Conservation (phyloP, 331 rosid species). For the Erythrophleum ivorense region DNA sequence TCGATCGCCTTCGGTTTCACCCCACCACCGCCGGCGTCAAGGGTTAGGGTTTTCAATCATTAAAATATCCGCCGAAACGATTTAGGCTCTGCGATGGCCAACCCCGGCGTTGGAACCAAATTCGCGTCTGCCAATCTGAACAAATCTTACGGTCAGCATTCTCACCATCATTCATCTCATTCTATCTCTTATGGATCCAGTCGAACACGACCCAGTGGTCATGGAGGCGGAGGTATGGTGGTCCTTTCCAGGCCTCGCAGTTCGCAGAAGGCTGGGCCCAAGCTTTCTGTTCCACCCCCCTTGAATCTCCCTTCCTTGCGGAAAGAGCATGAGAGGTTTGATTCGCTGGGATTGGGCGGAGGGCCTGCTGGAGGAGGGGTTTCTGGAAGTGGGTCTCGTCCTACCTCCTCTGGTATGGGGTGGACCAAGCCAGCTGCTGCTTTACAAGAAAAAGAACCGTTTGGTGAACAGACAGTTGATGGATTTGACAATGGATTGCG, state of each 20-base stretch:
- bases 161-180: slow-evolving; percentile 53
- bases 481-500: slow-evolving; percentile 50
- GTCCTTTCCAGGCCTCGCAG: slow-evolving; percentile 89
- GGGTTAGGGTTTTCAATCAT: slow-evolving; percentile 67
- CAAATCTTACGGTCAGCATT: slow-evolving; percentile 90
- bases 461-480: slow-evolving; percentile 48
- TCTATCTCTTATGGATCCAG: slow-evolving; percentile 55
- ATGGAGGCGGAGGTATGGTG: slow-evolving; percentile 70
- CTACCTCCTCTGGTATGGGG: slow-evolving; percentile 81
- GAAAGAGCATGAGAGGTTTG: slow-evolving; percentile 89
- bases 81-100: slow-evolving; percentile 71
- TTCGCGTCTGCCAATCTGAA: slow-evolving; percentile 93
- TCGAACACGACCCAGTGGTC: slow-evolving; percentile 59
- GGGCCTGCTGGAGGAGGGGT: slow-evolving; percentile 71
- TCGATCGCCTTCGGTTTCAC: slow-evolving; percentile 37
- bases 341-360: slow-evolving; percentile 68
- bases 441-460: slow-evolving; percentile 59
- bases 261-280: slow-evolving; percentile 85
- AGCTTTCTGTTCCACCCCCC: slow-evolving; percentile 99
- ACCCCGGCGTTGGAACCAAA: slow-evolving; percentile 82
- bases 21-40: background rate
- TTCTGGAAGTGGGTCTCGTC: slow-evolving; percentile 74
- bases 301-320: slow-evolving; percentile 90
- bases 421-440: slow-evolving; percentile 80
- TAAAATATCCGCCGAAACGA: slow-evolving; percentile 55